Conservation (phyloP, 2,329 filamentous ascomycete species). For the Sporothrix dimorphospora region DNA sequence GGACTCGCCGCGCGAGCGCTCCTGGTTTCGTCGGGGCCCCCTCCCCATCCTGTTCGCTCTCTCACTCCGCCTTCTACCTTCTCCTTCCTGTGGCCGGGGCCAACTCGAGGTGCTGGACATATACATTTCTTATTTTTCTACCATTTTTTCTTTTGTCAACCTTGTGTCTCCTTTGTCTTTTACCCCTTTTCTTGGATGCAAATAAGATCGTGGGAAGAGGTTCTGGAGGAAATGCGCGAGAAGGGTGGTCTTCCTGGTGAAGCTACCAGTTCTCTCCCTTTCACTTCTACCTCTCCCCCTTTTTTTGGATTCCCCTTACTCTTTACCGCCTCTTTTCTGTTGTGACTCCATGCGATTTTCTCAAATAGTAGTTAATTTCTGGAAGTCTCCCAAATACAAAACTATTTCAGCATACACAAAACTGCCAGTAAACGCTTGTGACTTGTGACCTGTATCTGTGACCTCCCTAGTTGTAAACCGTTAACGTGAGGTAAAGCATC, state of each 20-base stretch:
- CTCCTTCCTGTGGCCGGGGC: background rate
- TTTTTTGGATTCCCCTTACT: background rate
- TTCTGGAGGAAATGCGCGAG: background rate
- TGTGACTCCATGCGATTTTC: conserved; percentile 18
- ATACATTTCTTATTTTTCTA: conserved; percentile 10
- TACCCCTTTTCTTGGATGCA: background rate
- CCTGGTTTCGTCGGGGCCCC: background rate
- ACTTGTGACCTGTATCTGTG: background rate
- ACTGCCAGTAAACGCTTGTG: background rate
- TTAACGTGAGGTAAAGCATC: no score
- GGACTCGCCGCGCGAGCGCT: conserved; percentile 29
- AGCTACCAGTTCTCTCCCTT: background rate
- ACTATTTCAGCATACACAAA: background rate
- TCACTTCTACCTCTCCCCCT: background rate
- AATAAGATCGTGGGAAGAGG: background rate
- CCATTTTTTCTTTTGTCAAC: conserved; percentile 25
- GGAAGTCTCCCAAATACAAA: conserved; percentile 13
- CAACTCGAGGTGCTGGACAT: conserved; percentile 31
- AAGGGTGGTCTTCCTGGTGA: conserved; percentile 16
- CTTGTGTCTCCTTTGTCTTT: conserved; percentile 28
- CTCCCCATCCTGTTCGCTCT: background rate
- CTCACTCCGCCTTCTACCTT: background rate
- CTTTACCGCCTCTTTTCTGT: background rate
- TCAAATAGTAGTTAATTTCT: background rate
- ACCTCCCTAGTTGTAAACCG: no score